Base-by-base conservation (phyloP, 495 filamentous ascomycete species). In the Haplographium delicatum region DNA sequence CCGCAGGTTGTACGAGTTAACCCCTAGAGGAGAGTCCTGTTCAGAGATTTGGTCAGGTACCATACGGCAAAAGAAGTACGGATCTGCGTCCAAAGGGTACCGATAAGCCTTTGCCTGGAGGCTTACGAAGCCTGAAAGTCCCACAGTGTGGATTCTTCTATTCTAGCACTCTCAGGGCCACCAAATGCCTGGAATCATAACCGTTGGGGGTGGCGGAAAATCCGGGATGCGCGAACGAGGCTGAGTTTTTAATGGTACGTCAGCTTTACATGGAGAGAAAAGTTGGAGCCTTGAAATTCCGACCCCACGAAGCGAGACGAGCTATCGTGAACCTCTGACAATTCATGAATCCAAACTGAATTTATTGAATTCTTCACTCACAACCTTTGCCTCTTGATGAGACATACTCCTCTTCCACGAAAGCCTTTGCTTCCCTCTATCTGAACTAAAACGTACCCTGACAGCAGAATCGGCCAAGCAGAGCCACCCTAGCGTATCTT, bases 401-500 rank as follows among this genome's bases (percentile, higher is more conserved):
- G 50, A 50, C 16, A 0, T 44, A n/a, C 25, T 22, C n/a, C 11
- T 37, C 16, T 47, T n/a, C n/a, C n/a, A 20, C 24, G 26, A 16
- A 7, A 0, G 15, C 37, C 13, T 34, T n/a, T 19, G 18, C 16
- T 43, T 4, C 10, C 19, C 34, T 16, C 28, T 18, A 48, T 10
- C n/a, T n/a, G n/a, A n/a, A n/a, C n/a, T 9, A 16, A 31, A 24
- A 34, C 26, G 22, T 9, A 16, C 23, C 5, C 30, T n/a, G 11
- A 19, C 28, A 19, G 9, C 27, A 8, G 28, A 6, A 5, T 20
- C 15, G 15, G 13, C n/a, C n/a, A n/a, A n/a, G n/a, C n/a, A n/a
- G n/a, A n/a, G n/a, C n/a, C n/a, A n/a, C n/a, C 43, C 20, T 37
- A 42, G 51, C 56, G 51, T 47, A 48, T 54, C 38, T 44, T 39